Base-by-base conservation (phyloP, 176 grass and related monocot genomes). In the Bolboschoenus planiculmis region DNA sequence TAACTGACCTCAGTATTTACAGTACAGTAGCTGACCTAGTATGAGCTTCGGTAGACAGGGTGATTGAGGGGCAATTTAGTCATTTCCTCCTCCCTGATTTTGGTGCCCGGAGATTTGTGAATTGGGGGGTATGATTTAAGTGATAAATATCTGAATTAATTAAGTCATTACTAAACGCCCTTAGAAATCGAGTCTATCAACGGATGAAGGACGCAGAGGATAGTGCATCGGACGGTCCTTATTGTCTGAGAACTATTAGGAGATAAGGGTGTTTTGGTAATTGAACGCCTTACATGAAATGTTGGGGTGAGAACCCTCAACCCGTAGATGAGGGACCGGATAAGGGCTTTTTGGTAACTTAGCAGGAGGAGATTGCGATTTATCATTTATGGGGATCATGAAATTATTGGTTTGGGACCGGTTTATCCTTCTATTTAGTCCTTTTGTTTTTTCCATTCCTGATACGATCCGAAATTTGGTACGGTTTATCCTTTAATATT, bases 311-410 rank as follows among this genome's bases (percentile, higher is more conserved):
- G 37, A 23, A n/a, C 18, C 8, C 30, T 13, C 37, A 44, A 15
- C 18, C 23, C 24, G 40, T 14, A 74, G 70, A 48, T 16, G 3
- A 16, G 26, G 44, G 72, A 31, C 0, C 53, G 15, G 27, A 50
- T 8, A 33, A 34, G 72, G 72, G 43, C 27, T 8, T 53, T 77
- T 77, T 77, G 26, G 72, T 77, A 77, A 77, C 7, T 77, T 77
- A 18, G 15, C 15, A 74, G 43, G 5, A 30, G 18, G n/a, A 31
- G 46, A 34, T 20, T 77, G 72, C 15, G 20, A 62, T 62, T 31
- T 62, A 10, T 29, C 8, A 62, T 62, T 31, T 62, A 10, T 29
- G 14, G 46, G 23, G 26, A 34, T 53, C 26, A 77, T 77, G 72
- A 77, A 34, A 51, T 53, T 53, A 53, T 77, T 53, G 13, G 27